phyloP scores from a whole-genome alignment of 2,329 filamentous ascomycete species.

The Trichoderma afroharzianum region DNA sequence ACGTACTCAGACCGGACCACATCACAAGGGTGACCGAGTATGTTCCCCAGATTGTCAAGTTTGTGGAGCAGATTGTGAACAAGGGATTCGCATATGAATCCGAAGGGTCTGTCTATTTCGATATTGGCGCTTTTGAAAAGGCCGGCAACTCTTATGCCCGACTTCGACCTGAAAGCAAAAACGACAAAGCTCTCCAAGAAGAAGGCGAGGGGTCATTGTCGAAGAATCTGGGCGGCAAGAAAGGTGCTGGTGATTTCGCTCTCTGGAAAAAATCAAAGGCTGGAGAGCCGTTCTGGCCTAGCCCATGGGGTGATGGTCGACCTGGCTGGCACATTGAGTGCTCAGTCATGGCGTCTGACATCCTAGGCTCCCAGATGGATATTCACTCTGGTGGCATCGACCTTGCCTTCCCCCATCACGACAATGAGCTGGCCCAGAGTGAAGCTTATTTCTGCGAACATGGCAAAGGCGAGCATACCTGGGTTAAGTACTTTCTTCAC shows the following conservation, averaged over 20 bases:
- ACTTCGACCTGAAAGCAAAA: constrained; percentile 78
- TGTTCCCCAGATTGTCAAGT: constrained; percentile 78
- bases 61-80: constrained; percentile 76
- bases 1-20: constrained; percentile 76
- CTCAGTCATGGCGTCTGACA: constrained; percentile 88
- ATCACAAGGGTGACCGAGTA: constrained; percentile 92
- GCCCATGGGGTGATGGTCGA: constrained; percentile 80
- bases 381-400: constrained; percentile 93
- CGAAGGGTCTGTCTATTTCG: constrained; percentile 91
- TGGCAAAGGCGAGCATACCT: constrained; percentile 58
- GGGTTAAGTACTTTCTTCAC: constrained; percentile 95
- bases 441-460: constrained; percentile 73
- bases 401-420: constrained; percentile 86
- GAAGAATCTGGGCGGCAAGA: constrained; percentile 62
- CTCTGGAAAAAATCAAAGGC: constrained; percentile 91
- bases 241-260: constrained; percentile 78
- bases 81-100: constrained; percentile 82
- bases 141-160: constrained; percentile 82
- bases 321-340: constrained; percentile 98
- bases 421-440: constrained; percentile 87
- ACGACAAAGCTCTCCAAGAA: constrained; percentile 76
- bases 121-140: constrained; percentile 80
- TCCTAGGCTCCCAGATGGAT: constrained; percentile 82
- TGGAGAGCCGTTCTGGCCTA: constrained; percentile 87
- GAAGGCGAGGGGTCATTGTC: constrained; percentile 85